Evolutionary conservation across 2,329 filamentous ascomycete species (phyloP), one percentile per base, ranked within the genome.

Genomic region (Pyrenophora seminiperda): DNA sequence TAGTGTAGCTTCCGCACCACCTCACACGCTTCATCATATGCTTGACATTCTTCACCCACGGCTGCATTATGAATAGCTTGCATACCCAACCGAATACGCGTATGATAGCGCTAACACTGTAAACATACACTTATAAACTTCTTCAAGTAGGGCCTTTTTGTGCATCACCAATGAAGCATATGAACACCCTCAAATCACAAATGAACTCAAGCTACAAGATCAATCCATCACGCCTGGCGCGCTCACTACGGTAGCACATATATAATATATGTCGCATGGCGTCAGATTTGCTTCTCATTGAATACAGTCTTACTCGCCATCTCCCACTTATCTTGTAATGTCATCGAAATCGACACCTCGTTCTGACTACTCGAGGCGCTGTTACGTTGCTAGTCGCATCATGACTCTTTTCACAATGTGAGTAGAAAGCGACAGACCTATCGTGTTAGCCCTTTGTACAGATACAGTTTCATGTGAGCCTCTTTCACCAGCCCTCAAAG

Each of bases 1-100:
- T 56, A 49, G 20, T 13, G 13, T 6, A 14, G 17, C 11, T 14
- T 41, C 29, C 34, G 33, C 33, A 41, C 44, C 39, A 47, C 39
- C 24, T 30, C 48, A 17, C 34, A 15, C n/a, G 17, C 41, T 43
- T 27, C 40, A 41, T 22, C 5, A 17, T 24, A 17, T 3, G n/a
- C 19, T 17, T 2, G 18, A 20, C 39, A 24, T 33, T 15, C 14
- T 30, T 22, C 15, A 29, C 19, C 3, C 7, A 13, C 15, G 14
- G 11, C 17, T 14, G 4, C 18, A 4, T 3, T 15, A 14, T 3
- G 2, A 30, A 20, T 2, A 10, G 3, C 4, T 38, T 6, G 6
- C 7, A 29, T 3, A 24, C n/a, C n/a, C 19, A 14, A 36, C 15
- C 17, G n/a, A 18, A 11, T 27, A 18, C 11, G 10, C 3, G 1